Percentiles rank a stretch among this genome's conserved stretches.
Conservation (phyloP, 169 alveolate genomes). For the Cyclospora cayetanensis region DNA sequence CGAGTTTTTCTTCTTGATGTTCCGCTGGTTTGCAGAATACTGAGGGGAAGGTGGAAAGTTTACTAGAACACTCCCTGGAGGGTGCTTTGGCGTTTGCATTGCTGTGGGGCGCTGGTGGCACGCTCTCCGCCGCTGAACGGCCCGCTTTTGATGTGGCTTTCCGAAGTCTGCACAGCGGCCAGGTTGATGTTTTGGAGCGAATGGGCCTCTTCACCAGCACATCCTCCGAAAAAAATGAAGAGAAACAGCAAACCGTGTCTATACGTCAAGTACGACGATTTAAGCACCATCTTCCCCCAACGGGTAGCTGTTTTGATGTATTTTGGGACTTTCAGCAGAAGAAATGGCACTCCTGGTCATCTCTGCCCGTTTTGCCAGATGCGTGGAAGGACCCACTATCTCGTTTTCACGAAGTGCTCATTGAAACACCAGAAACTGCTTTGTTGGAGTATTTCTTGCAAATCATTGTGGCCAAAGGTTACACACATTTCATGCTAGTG, state of each 20-base stretch:
- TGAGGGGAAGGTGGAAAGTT: conserved; percentile 2
- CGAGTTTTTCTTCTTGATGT: too few species aligned
- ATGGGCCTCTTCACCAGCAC: conserved; percentile 18
- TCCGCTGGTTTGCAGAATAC: conserved; percentile 41
- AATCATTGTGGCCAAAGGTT: neutral
- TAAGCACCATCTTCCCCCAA: conserved; percentile 45
- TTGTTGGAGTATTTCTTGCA: neutral
- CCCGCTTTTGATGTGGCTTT: conserved; percentile 56
- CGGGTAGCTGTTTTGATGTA: conserved; percentile 56
- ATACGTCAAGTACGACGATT: neutral
- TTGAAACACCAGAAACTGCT: conserved; percentile 50
- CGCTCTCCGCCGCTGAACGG: conserved; percentile 46
- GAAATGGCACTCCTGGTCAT: conserved; percentile 53
- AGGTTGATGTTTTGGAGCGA: conserved; percentile 36
- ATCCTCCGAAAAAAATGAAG: neutral
- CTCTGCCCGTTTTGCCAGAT: conserved; percentile 54
- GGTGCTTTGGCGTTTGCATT: conserved; percentile 46
- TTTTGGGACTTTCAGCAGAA: conserved; percentile 56
- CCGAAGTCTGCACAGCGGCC: conserved; percentile 60
- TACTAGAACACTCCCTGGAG: conserved; percentile 38
- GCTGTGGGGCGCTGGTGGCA: conserved; percentile 59
- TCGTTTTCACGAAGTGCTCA: neutral
- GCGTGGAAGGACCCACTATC: conserved; percentile 42
- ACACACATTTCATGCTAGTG: conserved; percentile 1
- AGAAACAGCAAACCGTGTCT: neutral